Percentiles rank a stretch among this genome's conserved stretches.
phyloP scores from a whole-genome alignment of 1,284 basidiomycete genomes.

The Lignosus rhinocerotis region DNA sequence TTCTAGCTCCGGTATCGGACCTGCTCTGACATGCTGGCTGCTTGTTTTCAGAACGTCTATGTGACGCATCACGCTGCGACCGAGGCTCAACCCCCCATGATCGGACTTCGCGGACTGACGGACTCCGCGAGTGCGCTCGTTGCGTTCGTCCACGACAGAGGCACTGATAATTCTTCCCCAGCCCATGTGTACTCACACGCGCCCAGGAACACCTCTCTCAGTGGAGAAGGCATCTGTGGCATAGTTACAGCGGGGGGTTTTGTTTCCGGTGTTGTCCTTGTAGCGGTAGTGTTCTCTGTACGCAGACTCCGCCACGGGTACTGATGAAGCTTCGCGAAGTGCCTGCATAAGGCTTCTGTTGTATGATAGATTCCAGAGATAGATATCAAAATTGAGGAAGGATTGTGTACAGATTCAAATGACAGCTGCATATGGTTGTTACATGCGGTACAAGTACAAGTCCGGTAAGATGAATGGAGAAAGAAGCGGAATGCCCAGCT shows the following conservation, averaged over 20 bases:
- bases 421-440: constrained; percentile 7
- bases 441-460: constrained; percentile 2
- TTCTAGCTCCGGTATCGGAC: not conserved
- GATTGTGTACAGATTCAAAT: constrained; percentile 10
- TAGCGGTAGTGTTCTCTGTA: constrained; percentile 21
- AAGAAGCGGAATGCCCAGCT: not conserved
- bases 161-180: constrained; percentile 41
- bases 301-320: constrained; percentile 12
- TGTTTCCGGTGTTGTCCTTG: constrained; percentile 34
- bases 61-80: constrained; percentile 48
- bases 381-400: constrained; percentile 2
- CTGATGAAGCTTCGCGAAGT: constrained; percentile 7
- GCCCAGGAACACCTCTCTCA: constrained; percentile 19
- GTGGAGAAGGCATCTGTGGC: constrained; percentile 29
- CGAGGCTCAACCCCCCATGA: constrained; percentile 40
- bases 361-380: constrained; percentile 2
- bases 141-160: constrained; percentile 45
- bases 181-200: constrained; percentile 24
- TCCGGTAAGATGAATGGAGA: constrained; percentile 9
- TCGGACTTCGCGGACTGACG: constrained; percentile 52
- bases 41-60: constrained; percentile 49
- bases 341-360: not conserved
- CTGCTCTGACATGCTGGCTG: constrained; percentile 5
- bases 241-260: constrained; percentile 31
- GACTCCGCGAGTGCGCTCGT: constrained; percentile 39